Evolutionary conservation across 225 moss, liverwort and hornwort genomes (phyloP), one percentile per base, ranked within the genome.

Genomic region (Asterella californica): DNA sequence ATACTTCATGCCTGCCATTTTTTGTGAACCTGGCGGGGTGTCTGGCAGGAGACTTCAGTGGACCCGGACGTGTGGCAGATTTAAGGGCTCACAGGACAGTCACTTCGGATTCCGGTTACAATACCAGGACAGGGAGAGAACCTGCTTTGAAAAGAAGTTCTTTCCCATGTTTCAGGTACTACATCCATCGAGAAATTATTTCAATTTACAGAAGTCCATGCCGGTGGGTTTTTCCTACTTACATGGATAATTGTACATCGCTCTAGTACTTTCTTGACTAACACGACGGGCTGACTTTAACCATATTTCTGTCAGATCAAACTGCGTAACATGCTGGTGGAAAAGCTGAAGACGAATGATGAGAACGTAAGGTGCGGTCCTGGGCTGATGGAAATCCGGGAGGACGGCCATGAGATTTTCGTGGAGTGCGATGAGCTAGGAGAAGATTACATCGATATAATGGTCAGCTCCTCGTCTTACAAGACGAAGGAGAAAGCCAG

Each of bases 381-480:
- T 37, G 69, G 69, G 17, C 11, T 69, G 69, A 38, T 69, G 21
- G 69, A 69, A 33, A 42, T 69, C 6, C 37, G 22, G 0, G 69
- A 18, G 9, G 69, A 42, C 9, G 69, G 69, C 9, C 37, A 69
- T 69, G 19, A 69, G 21, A 69, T 69, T 12, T 38, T 38, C 18
- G 37, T 42, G 22, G 69, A 69, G 22, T 37, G 37, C 38, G 37
- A 69, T 42, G 37, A 5, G 4, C 22, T 69, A 24, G 69, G 21
- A 38, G 69, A 69, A 69, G 69, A 69, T 37, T 38, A 69, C 69
- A 69, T 69, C 2, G 69, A 69, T 29, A 69, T 69, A 37, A 19
- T 69, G 38, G 69, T 69, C 69, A 69, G 69, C 9, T 37, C 69
- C 10, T 65, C 65, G 32, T 15, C 32, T 9, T 3, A 69, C 69